phyloP scores from a whole-genome alignment of 768 basidiomycete genomes.

The Exsudoporus frostii region DNA sequence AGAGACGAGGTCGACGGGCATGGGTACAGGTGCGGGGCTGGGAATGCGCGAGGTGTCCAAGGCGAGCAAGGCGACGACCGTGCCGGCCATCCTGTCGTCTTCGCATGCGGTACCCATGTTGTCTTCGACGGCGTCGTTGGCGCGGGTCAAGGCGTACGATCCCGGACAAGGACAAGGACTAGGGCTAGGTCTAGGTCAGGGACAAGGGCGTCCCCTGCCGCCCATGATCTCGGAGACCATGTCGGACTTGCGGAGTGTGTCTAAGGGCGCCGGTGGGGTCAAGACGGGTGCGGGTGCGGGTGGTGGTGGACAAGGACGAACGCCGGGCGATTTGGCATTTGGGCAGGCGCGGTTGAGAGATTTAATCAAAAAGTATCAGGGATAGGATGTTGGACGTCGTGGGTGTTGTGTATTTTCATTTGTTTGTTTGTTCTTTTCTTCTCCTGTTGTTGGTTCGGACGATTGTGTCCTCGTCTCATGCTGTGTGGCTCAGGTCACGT shows the following conservation, averaged over 20 bases:
- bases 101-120: conserved; percentile 71
- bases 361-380: conserved; percentile 80
- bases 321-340: conserved; percentile 56
- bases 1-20: not conserved
- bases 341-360: conserved; percentile 75
- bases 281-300: not conserved
- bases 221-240: conserved; percentile 36
- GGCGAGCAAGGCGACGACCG: conserved; percentile 59
- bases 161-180: conserved; percentile 21
- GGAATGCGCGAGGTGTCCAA: conserved; percentile 24
- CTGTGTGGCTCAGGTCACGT: no score
- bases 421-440: not conserved
- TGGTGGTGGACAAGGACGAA: conserved; percentile 2
- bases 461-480: not conserved
- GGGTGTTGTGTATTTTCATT: not conserved
- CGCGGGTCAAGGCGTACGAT: conserved; percentile 38
- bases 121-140: conserved; percentile 75
- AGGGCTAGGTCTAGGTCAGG: no score
- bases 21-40: conserved; percentile 5
- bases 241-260: conserved; percentile 13
- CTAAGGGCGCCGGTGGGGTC: conserved; percentile 8
- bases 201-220: conserved; percentile 21
- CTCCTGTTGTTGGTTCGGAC: not conserved
- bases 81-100: conserved; percentile 66
- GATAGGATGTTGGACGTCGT: conserved; percentile 10